Evolutionary conservation across 495 filamentous ascomycete genomes (phyloP).

Genomic region (Tirmania nivea): DNA sequence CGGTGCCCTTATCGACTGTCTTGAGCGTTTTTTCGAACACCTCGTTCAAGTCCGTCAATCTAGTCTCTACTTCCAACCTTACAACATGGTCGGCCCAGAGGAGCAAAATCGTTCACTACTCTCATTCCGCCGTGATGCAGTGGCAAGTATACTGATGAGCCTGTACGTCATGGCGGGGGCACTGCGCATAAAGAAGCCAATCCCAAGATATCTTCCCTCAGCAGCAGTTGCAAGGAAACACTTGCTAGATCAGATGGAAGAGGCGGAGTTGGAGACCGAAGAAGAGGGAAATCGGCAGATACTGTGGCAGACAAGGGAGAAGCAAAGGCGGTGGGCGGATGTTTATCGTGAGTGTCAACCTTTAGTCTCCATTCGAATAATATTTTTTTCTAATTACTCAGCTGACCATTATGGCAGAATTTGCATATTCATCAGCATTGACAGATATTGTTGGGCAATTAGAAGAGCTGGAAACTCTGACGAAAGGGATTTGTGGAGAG

Average conservation of each 20-base stretch:
- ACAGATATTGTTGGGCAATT: conserved; percentile 35
- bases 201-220: conserved; percentile 33
- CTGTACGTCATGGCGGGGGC: conserved; percentile 35
- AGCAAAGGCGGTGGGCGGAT: conserved; percentile 25
- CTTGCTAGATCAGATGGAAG: conserved; percentile 29
- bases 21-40: conserved; percentile 36
- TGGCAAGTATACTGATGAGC: conserved; percentile 35
- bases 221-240: conserved; percentile 30
- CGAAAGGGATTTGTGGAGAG: conserved; percentile 33
- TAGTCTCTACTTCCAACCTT: conserved; percentile 34
- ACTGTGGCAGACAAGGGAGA: conserved; percentile 1
- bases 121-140: conserved; percentile 30
- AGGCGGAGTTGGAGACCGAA: conserved; percentile 23
- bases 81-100: conserved; percentile 12
- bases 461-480: conserved; percentile 29
- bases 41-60: conserved; percentile 35
- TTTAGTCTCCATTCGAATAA: neutral
- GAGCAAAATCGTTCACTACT: conserved; percentile 26
- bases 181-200: conserved; percentile 26
- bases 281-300: conserved; percentile 7
- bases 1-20: conserved; percentile 30
- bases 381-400: neutral
- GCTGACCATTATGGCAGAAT: conserved; percentile 12
- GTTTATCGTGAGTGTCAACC: conserved; percentile 21
- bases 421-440: conserved; percentile 30